phyloP scores from a whole-genome alignment of 2,329 filamentous ascomycete species.

The Immersiporthe knoxdaviesiana region DNA sequence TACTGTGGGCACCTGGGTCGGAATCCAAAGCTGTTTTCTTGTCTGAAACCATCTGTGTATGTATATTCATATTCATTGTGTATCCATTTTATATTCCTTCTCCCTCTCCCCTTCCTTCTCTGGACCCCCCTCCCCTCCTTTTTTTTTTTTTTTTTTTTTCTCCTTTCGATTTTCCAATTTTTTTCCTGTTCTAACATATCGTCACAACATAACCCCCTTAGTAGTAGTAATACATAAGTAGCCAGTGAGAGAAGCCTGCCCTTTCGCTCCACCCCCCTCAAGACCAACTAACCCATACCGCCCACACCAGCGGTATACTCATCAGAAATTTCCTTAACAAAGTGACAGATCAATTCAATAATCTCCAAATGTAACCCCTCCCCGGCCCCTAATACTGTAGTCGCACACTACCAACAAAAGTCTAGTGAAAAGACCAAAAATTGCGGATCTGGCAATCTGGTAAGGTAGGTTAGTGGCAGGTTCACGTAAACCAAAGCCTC shows the following conservation, averaged over 20 bases:
- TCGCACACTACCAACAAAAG: no score
- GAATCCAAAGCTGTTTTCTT: no score
- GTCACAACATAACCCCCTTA: not conserved
- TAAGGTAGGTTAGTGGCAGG: not conserved
- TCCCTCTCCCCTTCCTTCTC: not conserved
- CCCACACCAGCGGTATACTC: no score
- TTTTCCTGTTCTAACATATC: not conserved
- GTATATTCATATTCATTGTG: slow-evolving; percentile 1
- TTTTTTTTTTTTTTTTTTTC: not conserved
- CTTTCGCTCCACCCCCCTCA: not conserved
- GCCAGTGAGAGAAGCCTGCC: not conserved
- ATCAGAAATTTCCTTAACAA: no score
- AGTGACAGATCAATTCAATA: no score
- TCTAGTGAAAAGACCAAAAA: not conserved
- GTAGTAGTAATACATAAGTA: not conserved
- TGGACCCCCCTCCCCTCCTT: not conserved
- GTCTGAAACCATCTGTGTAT: not conserved
- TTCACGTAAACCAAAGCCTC: no score
- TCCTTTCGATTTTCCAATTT: not conserved
- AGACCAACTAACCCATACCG: not conserved
- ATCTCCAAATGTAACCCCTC: no score
- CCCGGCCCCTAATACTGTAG: no score
- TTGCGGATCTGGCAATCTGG: not conserved
- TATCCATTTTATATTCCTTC: not conserved
- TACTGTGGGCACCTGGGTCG: no score